Evolutionary conservation across 2,329 filamentous ascomycete genomes (phyloP), one percentile per base, ranked within the genome.

Genomic region (Sporothrix variecibatus): DNA sequence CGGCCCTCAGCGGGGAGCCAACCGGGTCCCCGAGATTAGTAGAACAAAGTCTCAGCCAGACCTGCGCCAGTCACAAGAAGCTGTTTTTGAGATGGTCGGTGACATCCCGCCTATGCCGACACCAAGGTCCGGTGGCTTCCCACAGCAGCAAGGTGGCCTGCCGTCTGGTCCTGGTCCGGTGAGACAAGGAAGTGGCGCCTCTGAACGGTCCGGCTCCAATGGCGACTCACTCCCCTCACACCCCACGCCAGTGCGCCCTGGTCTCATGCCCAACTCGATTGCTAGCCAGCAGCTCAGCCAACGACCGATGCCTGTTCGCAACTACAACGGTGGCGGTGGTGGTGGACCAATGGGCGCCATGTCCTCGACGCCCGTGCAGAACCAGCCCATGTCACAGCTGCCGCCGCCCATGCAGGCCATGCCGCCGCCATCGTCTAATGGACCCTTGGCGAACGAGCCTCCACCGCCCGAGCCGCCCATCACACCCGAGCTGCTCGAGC

Each of bases 401-500:
- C 65, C 79, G 79, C 65, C 79, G 79, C 28, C 78, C 73, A 81
- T 77, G 76, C 79, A 78, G 76, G 67, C 23, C 38, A 46, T 67
- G 28, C 46, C 67, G 28, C 67, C 46, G 51, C 77, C 80, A 3
- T 81, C 8, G 20, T 58, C 40, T 17, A 69, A 68, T 20, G 74
- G 43, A 28, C 43, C 72, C 1, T 9, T 53, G 28, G 71, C 62
- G 28, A 56, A 28, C 2, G 56, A n/a, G 17, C 68, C 72, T 17
- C 31, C 28, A 3, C 26, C 62, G n/a, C 62, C 20, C 0, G 76
- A 83, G 51, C 77, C 84, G 1, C 92, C 91, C 0, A 91, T 98
- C 3, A 97, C 95, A 0, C 84, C 88, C 2, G 89, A 93, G 60
- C 93, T 97, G 80, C 85, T 99, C 8, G 93, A 97, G 77, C 87